A percentile compares a stretch with the other conserved stretches of the same genome.
phyloP scores from a whole-genome alignment of 2,329 filamentous ascomycete genomes.

The Pseudohalonectria lignicola region DNA sequence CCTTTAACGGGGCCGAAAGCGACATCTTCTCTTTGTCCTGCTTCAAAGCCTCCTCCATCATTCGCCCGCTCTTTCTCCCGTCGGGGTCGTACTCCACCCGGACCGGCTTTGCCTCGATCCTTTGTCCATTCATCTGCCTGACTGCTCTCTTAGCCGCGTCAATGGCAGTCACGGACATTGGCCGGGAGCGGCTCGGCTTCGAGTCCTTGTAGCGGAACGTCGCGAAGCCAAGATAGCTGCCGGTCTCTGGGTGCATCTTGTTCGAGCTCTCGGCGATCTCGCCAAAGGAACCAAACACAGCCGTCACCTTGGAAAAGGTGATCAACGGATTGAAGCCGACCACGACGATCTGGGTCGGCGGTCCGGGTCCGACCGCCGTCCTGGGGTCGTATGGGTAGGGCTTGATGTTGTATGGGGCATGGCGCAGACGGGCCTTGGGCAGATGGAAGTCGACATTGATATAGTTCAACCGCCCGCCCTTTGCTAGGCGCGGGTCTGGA shows the following conservation, averaged over 20 bases:
- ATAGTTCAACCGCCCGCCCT: constrained; percentile 54
- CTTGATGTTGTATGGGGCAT: constrained; percentile 67
- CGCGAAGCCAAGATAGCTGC: constrained; percentile 87
- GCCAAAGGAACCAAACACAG: constrained; percentile 70
- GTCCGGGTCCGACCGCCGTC: constrained; percentile 79
- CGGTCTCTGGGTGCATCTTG: constrained; percentile 88
- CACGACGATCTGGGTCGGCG: constrained; percentile 82
- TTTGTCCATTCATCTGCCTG: constrained; percentile 63
- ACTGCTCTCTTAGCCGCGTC: constrained; percentile 76
- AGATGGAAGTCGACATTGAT: constrained; percentile 61
- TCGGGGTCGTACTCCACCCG: constrained; percentile 84
- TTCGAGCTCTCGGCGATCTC: constrained; percentile 88
- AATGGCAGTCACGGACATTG: constrained; percentile 52
- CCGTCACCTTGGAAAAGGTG: constrained; percentile 64
- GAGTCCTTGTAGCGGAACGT: constrained; percentile 80
- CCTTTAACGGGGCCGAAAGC: constrained; percentile 3
- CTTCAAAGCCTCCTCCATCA: constrained; percentile 66
- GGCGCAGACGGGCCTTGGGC: constrained; percentile 59
- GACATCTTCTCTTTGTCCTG: constrained; percentile 48
- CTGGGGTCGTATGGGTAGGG: constrained; percentile 73
- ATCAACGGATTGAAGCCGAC: constrained; percentile 93
- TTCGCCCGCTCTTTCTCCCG: constrained; percentile 66
- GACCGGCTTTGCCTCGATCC: constrained; percentile 67
- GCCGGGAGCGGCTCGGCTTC: constrained; percentile 39
- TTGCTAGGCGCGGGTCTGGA: constrained; percentile 70